Conservation (phyloP, 1,139 yeast species). For the Zygoascus meyerae region DNA sequence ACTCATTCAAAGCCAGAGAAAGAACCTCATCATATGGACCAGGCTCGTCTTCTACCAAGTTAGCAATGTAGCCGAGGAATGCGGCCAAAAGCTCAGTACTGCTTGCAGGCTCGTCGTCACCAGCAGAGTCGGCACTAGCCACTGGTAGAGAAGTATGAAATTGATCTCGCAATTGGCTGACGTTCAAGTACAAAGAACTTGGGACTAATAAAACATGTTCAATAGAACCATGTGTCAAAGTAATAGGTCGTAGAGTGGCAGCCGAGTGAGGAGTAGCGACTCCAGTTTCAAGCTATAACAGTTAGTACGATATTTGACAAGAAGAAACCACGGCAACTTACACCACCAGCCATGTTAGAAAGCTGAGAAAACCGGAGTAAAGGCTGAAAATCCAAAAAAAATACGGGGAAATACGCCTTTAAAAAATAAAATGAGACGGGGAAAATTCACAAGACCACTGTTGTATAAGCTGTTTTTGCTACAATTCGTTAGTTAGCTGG, state of each 20-base stretch:
- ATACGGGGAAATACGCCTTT: too few relatives aligned
- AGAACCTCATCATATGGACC: conserved; percentile 68
- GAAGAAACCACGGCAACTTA: too few relatives aligned
- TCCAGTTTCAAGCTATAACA: conserved; percentile 32
- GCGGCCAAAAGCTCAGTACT: conserved; percentile 81
- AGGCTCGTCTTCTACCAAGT: conserved; percentile 43
- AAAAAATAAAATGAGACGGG: too few relatives aligned
- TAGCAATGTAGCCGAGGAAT: conserved; percentile 75
- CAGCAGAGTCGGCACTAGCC: conserved; percentile 78
- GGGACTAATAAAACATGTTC: conserved; percentile 90
- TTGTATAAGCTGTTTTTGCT: too few relatives aligned
- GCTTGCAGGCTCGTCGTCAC: conserved; percentile 83
- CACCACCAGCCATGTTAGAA: too few relatives aligned
- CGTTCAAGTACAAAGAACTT: conserved; percentile 67
- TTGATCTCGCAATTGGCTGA: conserved; percentile 83
- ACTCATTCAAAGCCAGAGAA: conserved; percentile 66
- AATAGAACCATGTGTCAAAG: conserved; percentile 74
- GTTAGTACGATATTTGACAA: background rate
- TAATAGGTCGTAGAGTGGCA: conserved; percentile 66
- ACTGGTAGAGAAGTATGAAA: conserved; percentile 72
- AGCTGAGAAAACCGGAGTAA: too few relatives aligned
- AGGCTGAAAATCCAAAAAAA: too few relatives aligned
- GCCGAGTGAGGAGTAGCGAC: conserved; percentile 41
- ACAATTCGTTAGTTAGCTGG: too few relatives aligned
- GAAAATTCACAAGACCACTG: too few relatives aligned